Evolutionary conservation across 441 rosid species (phyloP).

Genomic region (Macaranga tanarius): DNA sequence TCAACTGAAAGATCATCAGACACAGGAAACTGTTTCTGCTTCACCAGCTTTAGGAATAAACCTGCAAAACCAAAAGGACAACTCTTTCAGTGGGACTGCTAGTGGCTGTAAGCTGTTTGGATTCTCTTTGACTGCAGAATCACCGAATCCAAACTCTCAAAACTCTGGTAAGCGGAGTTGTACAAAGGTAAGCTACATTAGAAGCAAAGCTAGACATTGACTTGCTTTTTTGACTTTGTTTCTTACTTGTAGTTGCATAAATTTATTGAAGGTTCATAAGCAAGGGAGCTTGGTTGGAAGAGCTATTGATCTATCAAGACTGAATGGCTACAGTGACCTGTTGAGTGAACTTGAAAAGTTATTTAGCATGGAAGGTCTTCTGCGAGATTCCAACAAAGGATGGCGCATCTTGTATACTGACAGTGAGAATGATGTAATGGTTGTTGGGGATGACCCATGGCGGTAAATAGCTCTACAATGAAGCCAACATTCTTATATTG

Average conservation of each 20-base stretch:
- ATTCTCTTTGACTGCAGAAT: constrained; percentile 64
- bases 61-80: constrained; percentile 40
- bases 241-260: constrained; percentile 18
- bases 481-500: constrained; percentile 7
- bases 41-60: constrained; percentile 37
- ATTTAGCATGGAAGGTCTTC: constrained; percentile 82
- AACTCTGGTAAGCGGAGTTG: constrained; percentile 89
- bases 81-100: constrained; percentile 35
- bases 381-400: constrained; percentile 70
- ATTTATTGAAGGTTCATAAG: constrained; percentile 74
- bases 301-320: constrained; percentile 78
- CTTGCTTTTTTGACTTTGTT: constrained; percentile 19
- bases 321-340: constrained; percentile 64
- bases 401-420: constrained; percentile 90
- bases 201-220: constrained; percentile 11
- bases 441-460: constrained; percentile 95
- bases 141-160: constrained; percentile 48
- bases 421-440: constrained; percentile 92
- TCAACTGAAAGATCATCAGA: constrained; percentile 37
- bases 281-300: constrained; percentile 95
- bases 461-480: constrained; percentile 56
- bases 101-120: constrained; percentile 84
- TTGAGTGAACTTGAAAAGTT: constrained; percentile 66
- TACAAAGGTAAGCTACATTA: constrained; percentile 65
- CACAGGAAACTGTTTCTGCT: constrained; percentile 38